Percentiles rank a stretch among this genome's conserved stretches.
phyloP scores from a whole-genome alignment of 2,329 filamentous ascomycete species.

The Ramularia endophylla region DNA sequence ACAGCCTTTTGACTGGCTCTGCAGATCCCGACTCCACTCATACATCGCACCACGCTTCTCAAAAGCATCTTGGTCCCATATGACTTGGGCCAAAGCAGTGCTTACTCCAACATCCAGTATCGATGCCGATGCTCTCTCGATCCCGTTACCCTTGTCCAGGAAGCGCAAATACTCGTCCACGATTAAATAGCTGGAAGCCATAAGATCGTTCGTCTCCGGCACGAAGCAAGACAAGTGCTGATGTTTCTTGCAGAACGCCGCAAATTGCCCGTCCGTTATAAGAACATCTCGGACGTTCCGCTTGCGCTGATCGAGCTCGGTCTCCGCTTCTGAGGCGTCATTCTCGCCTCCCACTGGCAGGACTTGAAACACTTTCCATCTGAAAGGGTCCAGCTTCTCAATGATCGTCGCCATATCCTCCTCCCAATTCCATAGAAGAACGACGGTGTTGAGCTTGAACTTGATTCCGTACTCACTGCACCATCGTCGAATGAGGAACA shows the following conservation, averaged over 20 bases:
- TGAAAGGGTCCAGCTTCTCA: conserved; percentile 40
- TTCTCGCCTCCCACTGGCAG: conserved; percentile 51
- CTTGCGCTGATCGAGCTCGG: conserved; percentile 17
- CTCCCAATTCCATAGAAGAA: conserved; percentile 43
- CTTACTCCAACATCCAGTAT: conserved; percentile 46
- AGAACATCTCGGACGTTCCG: conserved; percentile 39
- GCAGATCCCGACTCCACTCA: conserved; percentile 35
- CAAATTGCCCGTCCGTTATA: conserved; percentile 44
- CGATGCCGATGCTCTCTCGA: conserved; percentile 28
- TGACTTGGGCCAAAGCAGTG: conserved; percentile 39
- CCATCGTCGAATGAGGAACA: conserved; percentile 27
- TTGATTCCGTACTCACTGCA: conserved; percentile 45
- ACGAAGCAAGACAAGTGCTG: conserved; percentile 39
- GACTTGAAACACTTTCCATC: conserved; percentile 53
- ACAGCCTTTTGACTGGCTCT: background rate
- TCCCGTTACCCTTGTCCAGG: conserved; percentile 38
- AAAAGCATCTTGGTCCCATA: conserved; percentile 45
- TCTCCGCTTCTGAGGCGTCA: conserved; percentile 31
- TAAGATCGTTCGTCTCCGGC: conserved; percentile 46
- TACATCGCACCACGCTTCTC: conserved; percentile 43
- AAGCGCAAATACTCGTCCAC: conserved; percentile 50
- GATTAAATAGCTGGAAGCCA: conserved; percentile 48
- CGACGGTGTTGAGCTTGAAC: conserved; percentile 55
- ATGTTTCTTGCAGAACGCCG: conserved; percentile 43
- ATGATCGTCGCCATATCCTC: conserved; percentile 39